Evolutionary conservation across 192 early-diverging fungal genomes (phyloP).

Genomic region (Umbelopsis sp.): DNA sequence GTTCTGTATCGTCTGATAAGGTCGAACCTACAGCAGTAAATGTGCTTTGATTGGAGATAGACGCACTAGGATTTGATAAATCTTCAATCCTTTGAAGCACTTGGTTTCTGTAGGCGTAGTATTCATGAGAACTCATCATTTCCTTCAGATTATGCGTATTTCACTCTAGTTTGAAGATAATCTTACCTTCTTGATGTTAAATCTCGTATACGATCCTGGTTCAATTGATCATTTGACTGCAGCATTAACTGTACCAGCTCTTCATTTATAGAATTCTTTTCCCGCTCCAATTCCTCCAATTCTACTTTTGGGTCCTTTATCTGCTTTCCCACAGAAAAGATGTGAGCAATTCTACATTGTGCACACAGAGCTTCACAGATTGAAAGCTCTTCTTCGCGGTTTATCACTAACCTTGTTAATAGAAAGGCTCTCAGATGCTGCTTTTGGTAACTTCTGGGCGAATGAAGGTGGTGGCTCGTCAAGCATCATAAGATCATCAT

Average conservation of each 20-base stretch:
- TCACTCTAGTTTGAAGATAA: too few relatives aligned
- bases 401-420: background rate
- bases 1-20: background rate
- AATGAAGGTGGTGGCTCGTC: background rate
- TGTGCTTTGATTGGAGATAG: background rate
- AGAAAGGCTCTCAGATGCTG: too few relatives aligned
- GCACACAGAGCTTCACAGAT: background rate
- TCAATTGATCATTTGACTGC: background rate
- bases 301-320: background rate
- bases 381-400: background rate
- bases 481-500: background rate
- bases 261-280: conserved; percentile 3
- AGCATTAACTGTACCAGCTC: background rate
- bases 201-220: background rate
- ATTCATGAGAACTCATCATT: too few relatives aligned
- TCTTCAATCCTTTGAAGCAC: conserved; percentile 1
- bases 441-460: background rate
- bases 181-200: background rate
- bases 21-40: background rate
- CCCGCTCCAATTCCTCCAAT: background rate
- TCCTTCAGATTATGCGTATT: too few relatives aligned
- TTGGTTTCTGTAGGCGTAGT: background rate
- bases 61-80: background rate
- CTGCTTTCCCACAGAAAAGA: background rate
- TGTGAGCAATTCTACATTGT: too few relatives aligned